Base-by-base conservation (phyloP, 495 filamentous ascomycete genomes). In the Pseudoneurospora amorphoporcata region DNA sequence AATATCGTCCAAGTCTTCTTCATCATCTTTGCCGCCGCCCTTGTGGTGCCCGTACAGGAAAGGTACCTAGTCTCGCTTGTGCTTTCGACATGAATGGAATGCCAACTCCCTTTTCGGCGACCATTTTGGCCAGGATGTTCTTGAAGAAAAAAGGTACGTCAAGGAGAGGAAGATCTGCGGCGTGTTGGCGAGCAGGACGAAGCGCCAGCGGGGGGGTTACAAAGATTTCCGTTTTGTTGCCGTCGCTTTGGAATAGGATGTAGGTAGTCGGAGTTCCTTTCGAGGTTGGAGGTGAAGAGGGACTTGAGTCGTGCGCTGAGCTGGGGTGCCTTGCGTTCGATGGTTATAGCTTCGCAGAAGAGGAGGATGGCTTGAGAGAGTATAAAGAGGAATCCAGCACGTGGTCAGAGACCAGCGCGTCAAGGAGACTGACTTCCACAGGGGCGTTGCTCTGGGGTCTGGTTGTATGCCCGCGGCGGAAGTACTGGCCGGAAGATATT, bases 121-220 rank as follows among this genome's bases (percentile, higher is more conserved):
- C 68, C 75, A 84, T 81, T 45, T 72, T 75, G 4, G 84, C 83
- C 72, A 79, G 79, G n/a, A 83, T 39, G n/a, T 75, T 71, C 72
- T 84, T 86, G 76, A 80, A 81, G n/a, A 23, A 23, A 72, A 72
- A 2, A 87, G 73, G 71, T 87, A 87, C 7, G 79, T 72, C 16
- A 81, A 69, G 8, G 84, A 86, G 14, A 86, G 73, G 16, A 84
- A 42, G 1, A 79, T 68, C 68, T 88, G 85, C 0, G 84, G 84
- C 5, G 76, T 68, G 72, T 86, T 86, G 69, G 82, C 83, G 8
- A 83, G 68, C 16, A 82, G 35, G 7, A 83, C 80, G 43, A 71
- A 32, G 2, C 40, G 7, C 38, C 29, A 45, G 37, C 39, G 16
- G 3, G 3, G 38, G 23, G 41, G 16, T 14, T 23, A 23, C 23